Conservation (phyloP, 108 stramenopile species). For the Nannochloropsis oceanica region DNA sequence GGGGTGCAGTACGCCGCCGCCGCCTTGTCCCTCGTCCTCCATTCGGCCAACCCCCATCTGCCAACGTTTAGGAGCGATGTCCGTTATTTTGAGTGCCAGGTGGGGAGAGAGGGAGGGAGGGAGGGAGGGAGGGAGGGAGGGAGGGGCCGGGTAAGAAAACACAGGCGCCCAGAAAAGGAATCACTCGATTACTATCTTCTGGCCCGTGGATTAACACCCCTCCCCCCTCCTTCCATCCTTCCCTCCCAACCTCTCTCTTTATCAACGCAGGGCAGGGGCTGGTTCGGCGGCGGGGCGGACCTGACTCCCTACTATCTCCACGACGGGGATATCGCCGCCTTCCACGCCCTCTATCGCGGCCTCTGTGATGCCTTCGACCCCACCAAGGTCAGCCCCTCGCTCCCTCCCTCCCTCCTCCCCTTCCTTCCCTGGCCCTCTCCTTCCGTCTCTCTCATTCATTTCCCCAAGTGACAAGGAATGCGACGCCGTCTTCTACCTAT, state of each 20-base stretch:
- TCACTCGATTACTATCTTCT: too few relatives aligned
- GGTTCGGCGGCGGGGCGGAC: constrained; percentile 71
- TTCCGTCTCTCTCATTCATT: too few relatives aligned
- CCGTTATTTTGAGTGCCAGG: constrained; percentile 46
- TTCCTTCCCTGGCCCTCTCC: too few relatives aligned
- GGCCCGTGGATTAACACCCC: too few relatives aligned
- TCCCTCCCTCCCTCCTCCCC: too few relatives aligned
- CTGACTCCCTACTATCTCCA: constrained; percentile 77
- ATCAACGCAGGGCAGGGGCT: constrained; percentile 14
- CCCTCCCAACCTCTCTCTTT: neutral
- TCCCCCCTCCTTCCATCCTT: too few relatives aligned
- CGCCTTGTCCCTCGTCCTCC: constrained; percentile 70
- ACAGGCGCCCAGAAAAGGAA: too few relatives aligned
- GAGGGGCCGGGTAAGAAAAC: too few relatives aligned
- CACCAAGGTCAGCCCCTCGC: neutral
- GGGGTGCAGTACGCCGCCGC: constrained; percentile 71
- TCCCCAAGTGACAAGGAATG: too few relatives aligned
- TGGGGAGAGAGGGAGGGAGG: constrained; percentile 3
- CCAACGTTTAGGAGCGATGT: constrained; percentile 78
- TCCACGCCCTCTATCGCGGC: constrained; percentile 48
- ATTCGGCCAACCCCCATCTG: constrained; percentile 38
- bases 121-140: too few relatives aligned
- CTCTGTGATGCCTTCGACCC: constrained; percentile 45
- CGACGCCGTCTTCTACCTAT: too few relatives aligned
- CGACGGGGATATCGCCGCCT: constrained; percentile 58